Percentiles rank a stretch among this genome's conserved stretches.
Evolutionary conservation across 2,329 filamentous ascomycete genomes (phyloP).

Genomic region (Ascochyta rabiei): DNA sequence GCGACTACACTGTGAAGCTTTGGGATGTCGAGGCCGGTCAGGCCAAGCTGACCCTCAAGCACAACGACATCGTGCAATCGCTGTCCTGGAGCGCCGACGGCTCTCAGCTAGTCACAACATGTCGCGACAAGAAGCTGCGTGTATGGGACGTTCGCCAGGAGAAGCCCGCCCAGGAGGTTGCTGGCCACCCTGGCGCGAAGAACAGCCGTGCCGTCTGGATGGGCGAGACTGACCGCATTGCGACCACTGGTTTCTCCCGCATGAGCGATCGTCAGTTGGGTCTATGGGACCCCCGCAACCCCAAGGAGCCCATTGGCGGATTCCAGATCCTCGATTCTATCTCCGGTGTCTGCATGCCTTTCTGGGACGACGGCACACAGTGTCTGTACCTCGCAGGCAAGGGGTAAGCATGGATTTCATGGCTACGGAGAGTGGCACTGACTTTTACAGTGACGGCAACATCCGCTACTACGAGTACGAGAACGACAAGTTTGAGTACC

Average conservation of each 20-base stretch:
- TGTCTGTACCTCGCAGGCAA: conserved; percentile 96
- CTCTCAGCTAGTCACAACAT: conserved; percentile 85
- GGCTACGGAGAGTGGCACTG: conserved; percentile 4
- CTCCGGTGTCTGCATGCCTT: conserved; percentile 98
- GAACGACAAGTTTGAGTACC: conserved; percentile 97
- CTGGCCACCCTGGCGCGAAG: conserved; percentile 91
- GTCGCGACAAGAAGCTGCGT: conserved; percentile 95
- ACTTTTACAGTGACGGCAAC: conserved; percentile 78
- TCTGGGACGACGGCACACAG: conserved; percentile 98
- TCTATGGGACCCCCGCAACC: conserved; percentile 88
- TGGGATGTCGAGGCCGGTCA: conserved; percentile 90
- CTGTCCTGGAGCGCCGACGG: conserved; percentile 95
- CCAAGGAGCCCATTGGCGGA: conserved; percentile 81
- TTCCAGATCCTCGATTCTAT: conserved; percentile 93
- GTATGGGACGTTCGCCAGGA: conserved; percentile 98
- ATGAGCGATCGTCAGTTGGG: conserved; percentile 98
- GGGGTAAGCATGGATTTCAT: conserved; percentile 66
- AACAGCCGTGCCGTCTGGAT: conserved; percentile 97
- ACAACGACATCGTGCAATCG: conserved; percentile 92
- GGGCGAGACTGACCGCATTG: conserved; percentile 94
- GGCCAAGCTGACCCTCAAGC: conserved; percentile 75
- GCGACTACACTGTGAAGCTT: conserved; percentile 92
- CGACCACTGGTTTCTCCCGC: conserved; percentile 94
- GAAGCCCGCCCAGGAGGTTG: conserved; percentile 79
- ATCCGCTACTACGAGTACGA: conserved; percentile 99